Conservation (phyloP, 352 stramenopile genomes). For the Phytophthora colocasiae region DNA sequence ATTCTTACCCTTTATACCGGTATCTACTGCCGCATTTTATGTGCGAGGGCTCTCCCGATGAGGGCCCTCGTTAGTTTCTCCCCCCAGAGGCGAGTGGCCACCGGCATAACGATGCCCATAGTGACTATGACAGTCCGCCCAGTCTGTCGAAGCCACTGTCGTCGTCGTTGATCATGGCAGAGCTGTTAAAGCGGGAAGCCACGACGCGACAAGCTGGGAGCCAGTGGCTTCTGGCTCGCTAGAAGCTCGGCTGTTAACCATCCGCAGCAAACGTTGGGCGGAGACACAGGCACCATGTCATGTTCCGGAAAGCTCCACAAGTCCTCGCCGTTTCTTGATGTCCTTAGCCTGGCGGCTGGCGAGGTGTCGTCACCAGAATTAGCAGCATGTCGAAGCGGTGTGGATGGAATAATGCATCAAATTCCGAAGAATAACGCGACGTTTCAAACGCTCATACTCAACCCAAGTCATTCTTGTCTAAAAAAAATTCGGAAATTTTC, state of each 20-base stretch:
- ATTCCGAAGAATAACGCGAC: slow-evolving; percentile 22
- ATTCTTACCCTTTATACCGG: too few relatives aligned
- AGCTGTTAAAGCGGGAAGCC: background rate
- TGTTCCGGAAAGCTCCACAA: background rate
- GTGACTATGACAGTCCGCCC: background rate
- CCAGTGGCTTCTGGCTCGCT: background rate
- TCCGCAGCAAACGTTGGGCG: slow-evolving; percentile 9
- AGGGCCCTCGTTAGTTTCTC: too few relatives aligned
- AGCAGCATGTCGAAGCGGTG: slow-evolving; percentile 6
- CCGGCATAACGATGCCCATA: too few relatives aligned
- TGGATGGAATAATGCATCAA: slow-evolving; percentile 8
- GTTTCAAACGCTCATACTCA: slow-evolving; percentile 23
- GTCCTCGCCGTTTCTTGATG: slow-evolving; percentile 10
- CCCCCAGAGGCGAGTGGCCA: background rate
- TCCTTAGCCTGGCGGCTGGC: slow-evolving; percentile 17
- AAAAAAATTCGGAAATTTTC: slow-evolving; percentile 2
- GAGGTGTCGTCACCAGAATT: slow-evolving; percentile 25
- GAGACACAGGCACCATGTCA: slow-evolving; percentile 5
- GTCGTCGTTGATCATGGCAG: background rate
- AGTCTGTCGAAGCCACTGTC: slow-evolving; percentile 11
- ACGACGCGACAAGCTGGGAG: slow-evolving; percentile 7
- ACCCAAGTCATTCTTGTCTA: slow-evolving; percentile 8
- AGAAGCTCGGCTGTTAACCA: background rate
- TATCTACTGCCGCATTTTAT: too few relatives aligned
- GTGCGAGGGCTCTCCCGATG: too few relatives aligned